Evolutionary conservation across 495 filamentous ascomycete genomes (phyloP).

Genomic region (Neurospora discreta): DNA sequence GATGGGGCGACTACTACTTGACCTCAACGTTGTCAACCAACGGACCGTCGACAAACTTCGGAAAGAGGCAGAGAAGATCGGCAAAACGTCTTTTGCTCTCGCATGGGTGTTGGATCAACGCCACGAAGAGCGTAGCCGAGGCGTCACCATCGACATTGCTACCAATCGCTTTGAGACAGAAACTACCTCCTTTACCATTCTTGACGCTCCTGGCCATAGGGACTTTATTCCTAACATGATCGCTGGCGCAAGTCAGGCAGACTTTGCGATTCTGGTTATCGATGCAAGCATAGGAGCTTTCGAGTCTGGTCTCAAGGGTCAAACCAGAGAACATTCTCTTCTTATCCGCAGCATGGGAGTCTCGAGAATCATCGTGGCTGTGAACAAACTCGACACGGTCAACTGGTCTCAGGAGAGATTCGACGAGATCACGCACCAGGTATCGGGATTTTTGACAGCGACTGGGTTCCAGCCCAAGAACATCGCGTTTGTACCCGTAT

Average conservation of each 20-base stretch:
- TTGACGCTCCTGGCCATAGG: constrained; percentile 87
- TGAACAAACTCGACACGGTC: constrained; percentile 90
- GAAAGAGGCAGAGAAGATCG: constrained; percentile 80
- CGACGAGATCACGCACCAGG: constrained; percentile 72
- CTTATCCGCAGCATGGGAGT: constrained; percentile 89
- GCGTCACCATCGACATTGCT: constrained; percentile 97
- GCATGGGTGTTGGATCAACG: constrained; percentile 95
- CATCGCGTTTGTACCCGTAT: constrained; percentile 77
- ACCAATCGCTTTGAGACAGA: constrained; percentile 87
- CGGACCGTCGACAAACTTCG: constrained; percentile 79
- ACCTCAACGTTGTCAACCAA: constrained; percentile 77
- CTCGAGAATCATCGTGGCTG: constrained; percentile 70
- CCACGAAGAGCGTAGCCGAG: constrained; percentile 71
- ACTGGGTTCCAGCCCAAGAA: constrained; percentile 74
- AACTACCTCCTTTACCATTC: constrained; percentile 77
- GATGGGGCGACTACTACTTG: constrained; percentile 89
- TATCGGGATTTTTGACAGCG: constrained; percentile 67
- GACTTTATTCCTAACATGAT: constrained; percentile 99
- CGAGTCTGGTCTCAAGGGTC: constrained; percentile 84
- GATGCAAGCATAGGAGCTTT: constrained; percentile 82
- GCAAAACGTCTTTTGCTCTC: constrained; percentile 89
- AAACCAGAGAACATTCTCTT: constrained; percentile 88
- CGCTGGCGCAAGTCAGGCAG: constrained; percentile 87
- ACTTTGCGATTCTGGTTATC: constrained; percentile 91
- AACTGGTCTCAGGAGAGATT: constrained; percentile 73